phyloP scores from a whole-genome alignment of 768 basidiomycete genomes.

The Termitomyces sp. region DNA sequence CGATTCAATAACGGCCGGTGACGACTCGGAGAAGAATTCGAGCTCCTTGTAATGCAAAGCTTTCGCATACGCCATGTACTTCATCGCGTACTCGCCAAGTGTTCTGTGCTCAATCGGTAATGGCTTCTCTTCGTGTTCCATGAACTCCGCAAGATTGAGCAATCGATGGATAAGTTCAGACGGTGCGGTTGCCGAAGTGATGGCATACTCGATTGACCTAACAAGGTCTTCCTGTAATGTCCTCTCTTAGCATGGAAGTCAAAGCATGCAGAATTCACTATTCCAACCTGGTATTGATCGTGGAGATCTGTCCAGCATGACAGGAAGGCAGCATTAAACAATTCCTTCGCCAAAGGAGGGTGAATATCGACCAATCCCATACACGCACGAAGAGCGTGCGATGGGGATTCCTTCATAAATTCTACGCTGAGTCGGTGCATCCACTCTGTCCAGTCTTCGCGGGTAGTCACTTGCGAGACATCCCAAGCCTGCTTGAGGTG shows the following conservation, averaged over 20 bases:
- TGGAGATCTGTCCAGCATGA: slow-evolving; percentile 97
- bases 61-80: slow-evolving; percentile 93
- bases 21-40: slow-evolving; percentile 92
- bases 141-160: slow-evolving; percentile 94
- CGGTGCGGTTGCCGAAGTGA: slow-evolving; percentile 71
- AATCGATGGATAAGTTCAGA: slow-evolving; percentile 87
- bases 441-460: slow-evolving; percentile 95
- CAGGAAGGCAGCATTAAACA: slow-evolving; percentile 97
- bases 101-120: slow-evolving; percentile 91
- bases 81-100: slow-evolving; percentile 89
- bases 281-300: slow-evolving; percentile 89
- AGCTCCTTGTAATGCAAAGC: slow-evolving; percentile 98
- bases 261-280: background rate
- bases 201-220: slow-evolving; percentile 79
- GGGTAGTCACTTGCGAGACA: slow-evolving; percentile 63
- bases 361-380: slow-evolving; percentile 92
- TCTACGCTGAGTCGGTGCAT: slow-evolving; percentile 89
- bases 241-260: slow-evolving; percentile 3
- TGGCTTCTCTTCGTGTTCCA: slow-evolving; percentile 98
- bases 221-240: slow-evolving; percentile 83
- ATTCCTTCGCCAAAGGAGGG: slow-evolving; percentile 83
- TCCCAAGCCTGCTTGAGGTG: slow-evolving; percentile 98
- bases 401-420: slow-evolving; percentile 97
- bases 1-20: slow-evolving; percentile 86
- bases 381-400: slow-evolving; percentile 95